phyloP scores from a whole-genome alignment of 2,329 filamentous ascomycete species.

The Phaeoacremonium minimum region DNA sequence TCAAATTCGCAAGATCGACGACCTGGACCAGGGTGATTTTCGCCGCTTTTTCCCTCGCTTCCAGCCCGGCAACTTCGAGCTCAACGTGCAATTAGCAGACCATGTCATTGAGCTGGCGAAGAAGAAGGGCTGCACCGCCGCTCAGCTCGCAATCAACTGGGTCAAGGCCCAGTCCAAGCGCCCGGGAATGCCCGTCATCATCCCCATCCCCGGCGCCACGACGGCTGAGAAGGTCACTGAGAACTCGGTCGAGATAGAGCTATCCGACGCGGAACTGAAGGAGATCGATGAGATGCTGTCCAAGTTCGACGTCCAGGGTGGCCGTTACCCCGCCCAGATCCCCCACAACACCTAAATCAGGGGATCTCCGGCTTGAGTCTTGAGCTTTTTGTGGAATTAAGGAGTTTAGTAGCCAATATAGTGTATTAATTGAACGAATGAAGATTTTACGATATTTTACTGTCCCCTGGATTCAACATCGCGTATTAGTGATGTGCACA shows the following conservation, averaged over 20 bases:
- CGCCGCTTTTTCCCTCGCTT: constrained; percentile 41
- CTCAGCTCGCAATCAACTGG: constrained; percentile 52
- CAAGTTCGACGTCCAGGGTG: constrained; percentile 42
- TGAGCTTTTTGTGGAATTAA: no score
- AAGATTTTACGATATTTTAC: no score
- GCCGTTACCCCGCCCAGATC: constrained; percentile 36
- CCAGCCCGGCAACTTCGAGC: constrained; percentile 42
- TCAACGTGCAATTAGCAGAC: constrained; percentile 45
- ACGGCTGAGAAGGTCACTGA: constrained; percentile 42
- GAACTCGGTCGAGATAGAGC: constrained; percentile 47
- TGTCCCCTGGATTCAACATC: no score
- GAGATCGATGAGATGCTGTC: constrained; percentile 45
- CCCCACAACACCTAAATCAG: constrained; percentile 34
- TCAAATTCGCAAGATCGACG: constrained; percentile 43
- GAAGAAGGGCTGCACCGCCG: constrained; percentile 40
- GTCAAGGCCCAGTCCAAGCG: constrained; percentile 30
- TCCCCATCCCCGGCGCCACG: constrained; percentile 48
- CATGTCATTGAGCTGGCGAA: constrained; percentile 39
- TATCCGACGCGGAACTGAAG: constrained; percentile 45
- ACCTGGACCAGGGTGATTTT: constrained; percentile 50
- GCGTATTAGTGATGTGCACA: no score
- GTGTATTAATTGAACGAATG: no score
- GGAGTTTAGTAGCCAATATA: no score
- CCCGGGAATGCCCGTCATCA: constrained; percentile 32
- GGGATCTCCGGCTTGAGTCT: no score